These are phyloP conservation scores for Chalciporus piperatus DNA, from an alignment of 768 basidiomycete species.

Conservation along the genomic window DNA sequence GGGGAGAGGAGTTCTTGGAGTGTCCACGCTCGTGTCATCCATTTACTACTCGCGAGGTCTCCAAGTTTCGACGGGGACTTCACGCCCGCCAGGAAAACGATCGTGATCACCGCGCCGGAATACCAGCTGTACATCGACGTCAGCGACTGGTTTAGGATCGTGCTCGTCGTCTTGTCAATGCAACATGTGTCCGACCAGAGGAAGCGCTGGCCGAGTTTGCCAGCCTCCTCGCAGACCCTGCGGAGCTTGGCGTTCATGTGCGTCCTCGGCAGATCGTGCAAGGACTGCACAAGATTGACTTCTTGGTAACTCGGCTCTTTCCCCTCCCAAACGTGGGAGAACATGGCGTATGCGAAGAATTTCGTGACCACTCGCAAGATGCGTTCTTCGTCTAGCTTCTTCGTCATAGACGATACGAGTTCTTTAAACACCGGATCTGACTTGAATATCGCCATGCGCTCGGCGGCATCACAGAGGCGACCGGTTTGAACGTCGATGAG, in stretches of 20 bases:
- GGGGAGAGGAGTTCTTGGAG: constrained; percentile 7
- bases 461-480: neutral
- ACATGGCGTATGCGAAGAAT: constrained; percentile 1
- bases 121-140: neutral
- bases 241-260: neutral
- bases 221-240: neutral
- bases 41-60: neutral
- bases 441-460: neutral
- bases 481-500: constrained; percentile 6
- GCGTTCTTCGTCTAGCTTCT: neutral
- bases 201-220: neutral
- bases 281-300: neutral
- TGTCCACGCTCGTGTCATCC: constrained; percentile 7
- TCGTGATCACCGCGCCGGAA: neutral
- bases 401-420: neutral
- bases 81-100: neutral
- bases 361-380: neutral
- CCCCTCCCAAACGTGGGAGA: constrained; percentile 1
- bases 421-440: neutral
- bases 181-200: constrained; percentile 1
- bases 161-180: neutral
- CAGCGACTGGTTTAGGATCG: neutral
- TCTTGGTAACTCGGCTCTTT: neutral
- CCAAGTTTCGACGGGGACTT: neutral
- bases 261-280: too few relatives aligned